Evolutionary conservation across 805 yeast genomes (phyloP).

Genomic region (Myxozyma mucilagina): DNA sequence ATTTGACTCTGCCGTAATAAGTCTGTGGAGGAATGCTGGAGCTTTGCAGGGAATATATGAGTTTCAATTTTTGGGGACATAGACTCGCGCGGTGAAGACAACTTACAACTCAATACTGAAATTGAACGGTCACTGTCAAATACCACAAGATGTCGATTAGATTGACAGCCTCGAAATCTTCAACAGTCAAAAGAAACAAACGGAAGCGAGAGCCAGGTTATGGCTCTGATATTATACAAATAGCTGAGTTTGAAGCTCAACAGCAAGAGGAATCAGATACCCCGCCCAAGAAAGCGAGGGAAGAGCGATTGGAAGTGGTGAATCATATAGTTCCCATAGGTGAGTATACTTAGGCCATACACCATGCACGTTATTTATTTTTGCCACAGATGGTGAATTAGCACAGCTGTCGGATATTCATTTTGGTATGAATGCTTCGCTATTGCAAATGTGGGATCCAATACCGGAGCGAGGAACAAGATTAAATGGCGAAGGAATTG

Average conservation of each 20-base stretch:
- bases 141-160: conserved; percentile 17
- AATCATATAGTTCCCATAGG: conserved; percentile 16
- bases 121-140: too few relatives aligned
- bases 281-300: conserved; percentile 3
- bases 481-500: conserved; percentile 33
- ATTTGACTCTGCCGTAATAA: neutral
- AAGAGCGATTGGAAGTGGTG: conserved; percentile 14
- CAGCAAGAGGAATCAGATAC: neutral
- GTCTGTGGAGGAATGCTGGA: too few relatives aligned
- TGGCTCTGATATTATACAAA: conserved; percentile 21
- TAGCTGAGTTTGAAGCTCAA: conserved; percentile 8
- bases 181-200: conserved; percentile 17
- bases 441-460: conserved; percentile 38
- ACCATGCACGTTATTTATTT: neutral
- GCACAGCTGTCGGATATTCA: conserved; percentile 29
- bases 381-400: conserved; percentile 19
- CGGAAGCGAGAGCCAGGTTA: conserved; percentile 18
- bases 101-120: too few relatives aligned
- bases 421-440: conserved; percentile 34
- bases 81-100: too few relatives aligned
- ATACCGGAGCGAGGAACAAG: conserved; percentile 38
- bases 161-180: conserved; percentile 25
- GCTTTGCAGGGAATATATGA: too few relatives aligned
- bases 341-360: neutral
- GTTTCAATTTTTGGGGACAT: too few relatives aligned